Conservation (phyloP, 139 green algal species). For the Coelastrella sp. region DNA sequence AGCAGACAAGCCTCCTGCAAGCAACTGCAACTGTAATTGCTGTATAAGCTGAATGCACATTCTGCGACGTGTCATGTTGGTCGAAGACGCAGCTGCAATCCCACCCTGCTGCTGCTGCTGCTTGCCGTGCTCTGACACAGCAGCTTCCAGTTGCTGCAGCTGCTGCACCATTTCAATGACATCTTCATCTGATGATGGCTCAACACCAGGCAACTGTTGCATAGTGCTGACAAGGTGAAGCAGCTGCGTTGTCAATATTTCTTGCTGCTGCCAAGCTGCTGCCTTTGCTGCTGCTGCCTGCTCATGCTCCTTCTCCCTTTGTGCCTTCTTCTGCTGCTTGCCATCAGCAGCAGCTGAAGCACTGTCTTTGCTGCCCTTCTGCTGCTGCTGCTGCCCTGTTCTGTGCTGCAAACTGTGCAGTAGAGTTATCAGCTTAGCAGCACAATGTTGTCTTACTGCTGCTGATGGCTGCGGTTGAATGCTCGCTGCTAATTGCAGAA, state of each 20-base stretch:
- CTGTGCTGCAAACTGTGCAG: constrained; percentile 45
- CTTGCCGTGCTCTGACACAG: constrained; percentile 1
- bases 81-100: constrained; percentile 15
- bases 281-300: constrained; percentile 59
- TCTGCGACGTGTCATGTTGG: no score
- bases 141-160: background rate
- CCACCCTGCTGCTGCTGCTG: background rate
- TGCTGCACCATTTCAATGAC: constrained; percentile 39
- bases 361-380: constrained; percentile 1
- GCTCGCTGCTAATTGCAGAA: background rate
- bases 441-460: constrained; percentile 58
- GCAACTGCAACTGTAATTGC: constrained; percentile 74
- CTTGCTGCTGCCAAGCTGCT: constrained; percentile 61
- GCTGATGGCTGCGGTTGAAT: constrained; percentile 33
- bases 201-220: background rate
- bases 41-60: constrained; percentile 62
- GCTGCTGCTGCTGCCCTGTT: constrained; percentile 45
- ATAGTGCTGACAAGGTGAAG: constrained; percentile 16
- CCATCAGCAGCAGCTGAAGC: background rate
- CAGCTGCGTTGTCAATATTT: constrained; percentile 32
- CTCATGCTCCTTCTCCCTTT: constrained; percentile 30
- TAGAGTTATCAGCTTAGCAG: constrained; percentile 62
- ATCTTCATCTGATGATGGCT: constrained; percentile 10
- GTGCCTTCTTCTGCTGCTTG: constrained; percentile 7
- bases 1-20: constrained; percentile 51